Conservation (phyloP, 1,139 yeast genomes). For the Scheffersomyces illinoinensis region DNA sequence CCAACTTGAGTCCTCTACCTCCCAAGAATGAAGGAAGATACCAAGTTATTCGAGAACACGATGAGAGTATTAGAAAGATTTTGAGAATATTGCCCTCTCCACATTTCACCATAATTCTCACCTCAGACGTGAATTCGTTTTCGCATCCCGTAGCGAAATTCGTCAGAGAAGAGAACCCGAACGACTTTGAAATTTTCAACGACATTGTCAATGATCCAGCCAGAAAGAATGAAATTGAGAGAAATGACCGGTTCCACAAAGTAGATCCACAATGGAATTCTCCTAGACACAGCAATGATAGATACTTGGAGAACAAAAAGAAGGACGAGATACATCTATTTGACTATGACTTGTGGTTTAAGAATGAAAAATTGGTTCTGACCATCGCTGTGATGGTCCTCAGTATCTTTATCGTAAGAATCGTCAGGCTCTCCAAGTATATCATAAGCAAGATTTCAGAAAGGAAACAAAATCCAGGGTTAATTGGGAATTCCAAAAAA, state of each 20-base stretch:
- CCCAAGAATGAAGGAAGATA: constrained; percentile 23
- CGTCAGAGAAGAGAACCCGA: constrained; percentile 31
- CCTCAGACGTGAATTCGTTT: constrained; percentile 29
- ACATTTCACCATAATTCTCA: constrained; percentile 53
- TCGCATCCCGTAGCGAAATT: constrained; percentile 34
- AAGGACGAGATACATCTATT: constrained; percentile 40
- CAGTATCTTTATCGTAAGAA: constrained; percentile 17
- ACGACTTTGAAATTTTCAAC: constrained; percentile 42
- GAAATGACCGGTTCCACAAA: constrained; percentile 46
- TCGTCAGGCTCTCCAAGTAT: constrained; percentile 8
- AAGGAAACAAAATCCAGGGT: constrained; percentile 2
- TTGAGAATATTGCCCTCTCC: constrained; percentile 72
- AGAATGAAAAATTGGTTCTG: constrained; percentile 39
- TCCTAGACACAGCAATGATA: constrained; percentile 31
- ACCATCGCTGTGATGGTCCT: constrained; percentile 35
- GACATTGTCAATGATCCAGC: constrained; percentile 47
- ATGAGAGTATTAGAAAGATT: constrained; percentile 51
- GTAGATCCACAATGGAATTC: constrained; percentile 35
- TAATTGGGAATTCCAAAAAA: not conserved
- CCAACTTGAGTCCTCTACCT: constrained; percentile 55
- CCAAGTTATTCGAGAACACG: constrained; percentile 38
- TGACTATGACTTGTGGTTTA: constrained; percentile 39
- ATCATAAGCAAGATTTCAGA: constrained; percentile 4
- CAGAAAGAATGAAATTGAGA: constrained; percentile 53
- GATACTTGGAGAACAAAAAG: constrained; percentile 33